Base-by-base conservation (phyloP, 257 asterid species). In the Leonotis leonurus region DNA sequence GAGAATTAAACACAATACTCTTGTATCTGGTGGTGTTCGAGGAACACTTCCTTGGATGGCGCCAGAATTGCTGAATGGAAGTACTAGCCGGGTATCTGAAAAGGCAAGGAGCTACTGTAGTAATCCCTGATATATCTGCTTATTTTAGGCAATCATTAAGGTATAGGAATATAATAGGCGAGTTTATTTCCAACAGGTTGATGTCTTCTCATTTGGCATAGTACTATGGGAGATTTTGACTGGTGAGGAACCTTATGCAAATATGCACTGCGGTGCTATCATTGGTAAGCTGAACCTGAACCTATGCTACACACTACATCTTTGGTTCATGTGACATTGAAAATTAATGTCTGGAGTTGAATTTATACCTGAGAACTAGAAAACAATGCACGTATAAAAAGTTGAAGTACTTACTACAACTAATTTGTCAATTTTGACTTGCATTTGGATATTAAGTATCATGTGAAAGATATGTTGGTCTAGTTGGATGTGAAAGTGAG, bases 41-140 rank as follows among this genome's bases (percentile, higher is more conserved):
- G 95, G 97, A 72, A 86, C 95, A 22, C 96, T 89, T 73, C 96
- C 96, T 4, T 89, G 95, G 95, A 89, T 89, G 96, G 96, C 95
- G 12, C 95, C 97, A 1, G 95, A 89, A 78, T 83, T 89, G 50
- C 67, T 89, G 66, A 79, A 75, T 52, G 95, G 97, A 69, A 77
- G 77, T 69, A 82, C 86, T 37, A 81, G 64, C 20, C 80, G 88
- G 44, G 94, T 86, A 70, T 86, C 97, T 58, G 95, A 86, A 51
- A 17, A 37, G 44, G 45, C 13, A 41, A 50, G 72, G 35, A 27
- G 12, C 53, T 26, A 43, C 40, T 59, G 5, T 69, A 16, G 26
- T 29, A 32, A 25, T 67, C 20, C 69, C 13, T 56, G 18, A 46
- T 62, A 16, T 30, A 37, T 45, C 41, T 69, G 26, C 46, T 69